Evolutionary conservation across 2,329 filamentous ascomycete species (phyloP).

Genomic region (Aspergillus pseudoviridinutans): DNA sequence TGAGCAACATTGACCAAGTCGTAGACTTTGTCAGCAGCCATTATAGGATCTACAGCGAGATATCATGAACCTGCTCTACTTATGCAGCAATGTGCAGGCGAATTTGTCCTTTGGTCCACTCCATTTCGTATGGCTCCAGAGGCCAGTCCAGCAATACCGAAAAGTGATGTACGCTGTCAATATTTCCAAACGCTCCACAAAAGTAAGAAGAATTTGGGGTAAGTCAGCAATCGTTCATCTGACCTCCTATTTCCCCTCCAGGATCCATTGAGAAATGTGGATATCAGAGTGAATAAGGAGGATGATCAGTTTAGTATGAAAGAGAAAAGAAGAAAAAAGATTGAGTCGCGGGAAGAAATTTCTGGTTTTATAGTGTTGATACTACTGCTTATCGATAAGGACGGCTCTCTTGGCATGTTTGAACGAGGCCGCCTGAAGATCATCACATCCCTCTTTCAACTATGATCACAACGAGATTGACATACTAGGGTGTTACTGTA

Average conservation of each 20-base stretch:
- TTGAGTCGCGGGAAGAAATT: slow-evolving; percentile 17
- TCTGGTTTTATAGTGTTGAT: slow-evolving; percentile 18
- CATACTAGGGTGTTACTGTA: background rate
- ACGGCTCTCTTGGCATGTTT: slow-evolving; percentile 10
- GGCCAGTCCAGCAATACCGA: background rate
- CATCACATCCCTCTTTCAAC: slow-evolving; percentile 1
- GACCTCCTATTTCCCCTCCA: slow-evolving; percentile 47
- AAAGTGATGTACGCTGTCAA: slow-evolving; percentile 39
- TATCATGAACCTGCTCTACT: background rate
- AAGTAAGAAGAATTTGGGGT: slow-evolving; percentile 41
- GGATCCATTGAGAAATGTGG: slow-evolving; percentile 35
- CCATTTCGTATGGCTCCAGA: background rate
- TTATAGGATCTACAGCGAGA: background rate
- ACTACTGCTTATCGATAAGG: slow-evolving; percentile 36
- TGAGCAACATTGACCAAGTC: slow-evolving; percentile 56
- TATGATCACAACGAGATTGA: background rate
- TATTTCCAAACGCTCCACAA: slow-evolving; percentile 47
- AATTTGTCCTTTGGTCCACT: background rate
- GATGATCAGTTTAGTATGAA: slow-evolving; percentile 38
- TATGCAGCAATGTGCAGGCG: background rate
- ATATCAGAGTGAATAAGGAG: slow-evolving; percentile 48
- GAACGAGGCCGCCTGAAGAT: background rate
- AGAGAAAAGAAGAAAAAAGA: slow-evolving; percentile 32
- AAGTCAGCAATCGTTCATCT: slow-evolving; percentile 42
- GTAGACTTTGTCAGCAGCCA: slow-evolving; percentile 36